Evolutionary conservation across 2,329 filamentous ascomycete species (phyloP), one percentile per base, ranked within the genome.

Genomic region (Alternaria sp.): DNA sequence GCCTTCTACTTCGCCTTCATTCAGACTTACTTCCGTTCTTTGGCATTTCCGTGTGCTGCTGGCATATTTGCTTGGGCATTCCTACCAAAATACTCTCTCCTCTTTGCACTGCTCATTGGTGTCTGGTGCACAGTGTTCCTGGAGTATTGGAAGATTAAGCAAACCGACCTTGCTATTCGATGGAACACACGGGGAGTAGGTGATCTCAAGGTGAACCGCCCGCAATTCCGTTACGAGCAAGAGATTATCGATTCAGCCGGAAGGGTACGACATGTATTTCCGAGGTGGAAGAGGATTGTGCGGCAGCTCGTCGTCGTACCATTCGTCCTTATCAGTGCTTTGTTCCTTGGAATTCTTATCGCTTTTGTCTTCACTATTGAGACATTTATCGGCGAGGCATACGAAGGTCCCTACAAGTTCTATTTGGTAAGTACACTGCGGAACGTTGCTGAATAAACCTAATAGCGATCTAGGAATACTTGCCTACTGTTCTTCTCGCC

Each of bases 1-100:
- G 75, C 75, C 14, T 77, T 77, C 54, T 77, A 77, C 57, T 77
- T 77, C 53, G 74, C 75, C 5, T 77, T 76, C 36, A 61, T 76
- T 6, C 74, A 77, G 48, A 73, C 71, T 3, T 77, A 77, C 58
- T 72, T 77, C 39, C 63, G 69, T 9, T 74, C 68, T 9, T 61
- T 77, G 3, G 62, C 66, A 5, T 75, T 76, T 42, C 74, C 74
- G 20, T 74, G 74, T 32, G 63, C 64, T 9, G 69, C 68, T 38
- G 75, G 74, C 14, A 54, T 76, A 11, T 54, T 76, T 3, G 70
- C 74, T 2, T 76, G 73, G 72, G 60, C 65, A 2, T 72, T 76
- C 12, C 59, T 77, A 7, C 66, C 68, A 4, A 70, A 75, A 24
- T 77, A 76, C 36, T 77, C 75, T 4, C 58, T 75, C 3, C 7